phyloP scores from a whole-genome alignment of 176 grass and related monocot genomes.

The Musa itinerans region DNA sequence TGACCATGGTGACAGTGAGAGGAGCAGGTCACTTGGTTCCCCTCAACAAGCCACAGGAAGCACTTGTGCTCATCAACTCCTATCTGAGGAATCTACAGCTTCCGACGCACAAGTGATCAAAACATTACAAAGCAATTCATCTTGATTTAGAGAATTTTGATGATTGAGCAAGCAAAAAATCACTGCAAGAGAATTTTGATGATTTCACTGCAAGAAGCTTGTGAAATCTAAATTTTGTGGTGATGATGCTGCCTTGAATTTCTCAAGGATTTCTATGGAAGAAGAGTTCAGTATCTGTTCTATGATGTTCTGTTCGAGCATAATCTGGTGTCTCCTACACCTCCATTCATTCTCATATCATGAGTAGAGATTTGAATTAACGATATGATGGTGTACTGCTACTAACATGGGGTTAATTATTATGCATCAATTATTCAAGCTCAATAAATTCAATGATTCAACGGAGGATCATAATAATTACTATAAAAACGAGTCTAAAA shows the following conservation, averaged over 20 bases:
- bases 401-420: no score
- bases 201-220: background rate
- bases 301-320: no score
- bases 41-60: conserved; percentile 69
- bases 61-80: conserved; percentile 44
- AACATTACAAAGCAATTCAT: background rate
- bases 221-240: background rate
- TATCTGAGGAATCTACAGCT: conserved; percentile 44
- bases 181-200: background rate
- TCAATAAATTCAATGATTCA: no score
- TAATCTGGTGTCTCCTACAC: no score
- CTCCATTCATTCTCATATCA: no score
- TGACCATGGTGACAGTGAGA: conserved; percentile 67
- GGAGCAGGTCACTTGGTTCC: conserved; percentile 81
- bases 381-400: no score
- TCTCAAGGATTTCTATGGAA: background rate
- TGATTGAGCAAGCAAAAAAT: background rate
- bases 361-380: no score
- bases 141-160: no score
- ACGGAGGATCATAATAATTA: no score
- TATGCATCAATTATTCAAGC: no score
- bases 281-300: no score
- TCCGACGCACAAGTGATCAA: conserved; percentile 2
- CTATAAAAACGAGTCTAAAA: no score
- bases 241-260: background rate